phyloP scores from a whole-genome alignment of 495 filamentous ascomycete genomes.

The Lasiosphaeria ovina region DNA sequence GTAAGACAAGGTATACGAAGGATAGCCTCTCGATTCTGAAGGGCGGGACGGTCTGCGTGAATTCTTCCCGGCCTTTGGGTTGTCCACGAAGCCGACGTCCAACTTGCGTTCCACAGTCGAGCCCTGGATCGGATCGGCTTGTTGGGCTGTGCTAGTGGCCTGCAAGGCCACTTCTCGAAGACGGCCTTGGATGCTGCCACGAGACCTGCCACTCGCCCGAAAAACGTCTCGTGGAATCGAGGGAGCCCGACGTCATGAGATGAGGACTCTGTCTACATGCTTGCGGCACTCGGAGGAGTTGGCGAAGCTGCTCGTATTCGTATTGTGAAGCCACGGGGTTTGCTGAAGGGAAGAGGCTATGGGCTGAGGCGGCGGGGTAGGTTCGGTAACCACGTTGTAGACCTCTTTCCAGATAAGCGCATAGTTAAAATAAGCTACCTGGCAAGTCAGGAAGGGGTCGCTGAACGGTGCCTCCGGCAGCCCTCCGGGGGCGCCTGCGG shows the following conservation, averaged over 20 bases:
- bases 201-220: slow-evolving; percentile 35
- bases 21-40: no score
- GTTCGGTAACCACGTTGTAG: slow-evolving; percentile 32
- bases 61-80: slow-evolving; percentile 29
- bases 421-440: no score
- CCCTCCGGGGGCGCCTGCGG: no score
- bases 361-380: slow-evolving; percentile 35
- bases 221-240: slow-evolving; percentile 39
- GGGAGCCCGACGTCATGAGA: slow-evolving; percentile 34
- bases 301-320: slow-evolving; percentile 44
- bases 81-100: slow-evolving; percentile 44
- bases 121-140: slow-evolving; percentile 37
- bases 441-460: no score
- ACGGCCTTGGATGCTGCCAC: slow-evolving; percentile 32
- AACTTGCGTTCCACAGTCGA: slow-evolving; percentile 43
- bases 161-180: slow-evolving; percentile 39
- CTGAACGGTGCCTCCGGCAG: no score
- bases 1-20: no score
- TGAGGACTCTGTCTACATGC: slow-evolving; percentile 41
- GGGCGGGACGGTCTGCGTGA: no score
- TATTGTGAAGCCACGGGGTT: slow-evolving; percentile 39
- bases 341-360: slow-evolving; percentile 36
- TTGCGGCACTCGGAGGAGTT: slow-evolving; percentile 44
- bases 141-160: slow-evolving; percentile 34
- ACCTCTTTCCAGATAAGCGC: slow-evolving; percentile 32